Base-by-base conservation (phyloP, 306 rosid genomes). In the Prunus mume region DNA sequence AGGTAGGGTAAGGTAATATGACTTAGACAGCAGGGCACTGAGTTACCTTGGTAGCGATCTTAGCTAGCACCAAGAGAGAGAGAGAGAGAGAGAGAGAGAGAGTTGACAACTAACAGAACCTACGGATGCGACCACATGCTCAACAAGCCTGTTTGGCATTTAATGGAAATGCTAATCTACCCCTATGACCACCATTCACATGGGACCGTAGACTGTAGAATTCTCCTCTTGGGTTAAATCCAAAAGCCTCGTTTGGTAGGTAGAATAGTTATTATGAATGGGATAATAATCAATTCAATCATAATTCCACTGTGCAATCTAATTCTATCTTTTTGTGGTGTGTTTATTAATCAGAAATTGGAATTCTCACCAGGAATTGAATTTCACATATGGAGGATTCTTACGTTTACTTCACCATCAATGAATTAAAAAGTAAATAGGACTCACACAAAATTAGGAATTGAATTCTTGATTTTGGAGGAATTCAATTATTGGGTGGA, bases 121-220 rank as follows among this genome's bases (percentile, higher is more conserved):
- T 45, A 79, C 28, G 80, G 80, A 79, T 62, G 77, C 34, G 74
- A 78, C 83, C 83, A 82, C 65, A 45, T 51, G 77, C 18, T 43
- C 47, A 46, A 58, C 46, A 65, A 14, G 71, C 47, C 2, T 7
- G 62, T 71, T 68, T 75, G 84, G 76, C 62, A 74, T 82, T 84
- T 76, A 76, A 52, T 5, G 79, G 51, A 64, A 71, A 38, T 52
- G 67, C 77, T 34, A 51, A 13, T 34, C 52, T 55, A 13, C 47
- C 49, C 25, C 34, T 25, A 19, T 25, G 12, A 28, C 32, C 67
- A 70, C 47, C 22, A 2, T 15, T 28, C 11, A 13, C 45, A 52
- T 17, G 12, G 18, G 12, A 32, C 45, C 8, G 9, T 32, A 28
- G 67, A 70, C 74, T 27, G 61, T 70, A 51, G 20, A 24, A 25